Conservation (phyloP, 2,329 filamentous ascomycete genomes). For the Phaeosphaeria sp. region DNA sequence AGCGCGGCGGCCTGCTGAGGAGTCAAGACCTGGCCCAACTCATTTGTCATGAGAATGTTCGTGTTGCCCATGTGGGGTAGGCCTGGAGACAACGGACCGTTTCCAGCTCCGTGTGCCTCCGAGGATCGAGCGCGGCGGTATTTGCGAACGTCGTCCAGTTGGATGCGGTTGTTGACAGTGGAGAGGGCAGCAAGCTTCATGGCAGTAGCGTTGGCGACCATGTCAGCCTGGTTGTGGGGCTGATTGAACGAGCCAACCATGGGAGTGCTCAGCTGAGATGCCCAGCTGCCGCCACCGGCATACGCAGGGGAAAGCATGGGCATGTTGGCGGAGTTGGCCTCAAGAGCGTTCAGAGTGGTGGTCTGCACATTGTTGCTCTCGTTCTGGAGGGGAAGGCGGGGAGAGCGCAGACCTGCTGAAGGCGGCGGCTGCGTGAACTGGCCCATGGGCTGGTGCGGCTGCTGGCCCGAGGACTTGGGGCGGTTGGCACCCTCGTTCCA, state of each 20-base stretch:
- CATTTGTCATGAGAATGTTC: conserved; percentile 93
- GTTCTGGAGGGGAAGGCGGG: conserved; percentile 71
- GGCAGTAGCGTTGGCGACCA: conserved; percentile 97
- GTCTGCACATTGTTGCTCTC: conserved; percentile 77
- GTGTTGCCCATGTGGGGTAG: conserved; percentile 67
- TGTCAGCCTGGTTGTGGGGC: conserved; percentile 79
- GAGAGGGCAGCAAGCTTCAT: conserved; percentile 98
- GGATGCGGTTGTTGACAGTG: conserved; percentile 97
- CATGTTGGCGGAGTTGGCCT: conserved; percentile 73
- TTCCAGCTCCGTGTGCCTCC: conserved; percentile 70
- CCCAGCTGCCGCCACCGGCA: conserved; percentile 89
- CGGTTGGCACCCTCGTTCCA: conserved; percentile 73
- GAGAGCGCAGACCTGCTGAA: conserved; percentile 79
- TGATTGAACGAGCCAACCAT: conserved; percentile 85
- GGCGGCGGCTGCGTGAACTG: conserved; percentile 85
- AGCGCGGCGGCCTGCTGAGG: conserved; percentile 59
- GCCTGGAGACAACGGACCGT: conserved; percentile 71
- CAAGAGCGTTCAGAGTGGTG: conserved; percentile 78
- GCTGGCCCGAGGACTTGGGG: conserved; percentile 81
- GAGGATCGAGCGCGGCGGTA: conserved; percentile 91
- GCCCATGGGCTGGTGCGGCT: conserved; percentile 74
- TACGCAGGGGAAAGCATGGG: conserved; percentile 83
- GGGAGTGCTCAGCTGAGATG: conserved; percentile 96
- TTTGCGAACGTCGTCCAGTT: conserved; percentile 94
- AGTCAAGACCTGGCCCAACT: conserved; percentile 85